Evolutionary conservation across 2,329 filamentous ascomycete species (phyloP).

Genomic region (Apiospora kogelbergensis): DNA sequence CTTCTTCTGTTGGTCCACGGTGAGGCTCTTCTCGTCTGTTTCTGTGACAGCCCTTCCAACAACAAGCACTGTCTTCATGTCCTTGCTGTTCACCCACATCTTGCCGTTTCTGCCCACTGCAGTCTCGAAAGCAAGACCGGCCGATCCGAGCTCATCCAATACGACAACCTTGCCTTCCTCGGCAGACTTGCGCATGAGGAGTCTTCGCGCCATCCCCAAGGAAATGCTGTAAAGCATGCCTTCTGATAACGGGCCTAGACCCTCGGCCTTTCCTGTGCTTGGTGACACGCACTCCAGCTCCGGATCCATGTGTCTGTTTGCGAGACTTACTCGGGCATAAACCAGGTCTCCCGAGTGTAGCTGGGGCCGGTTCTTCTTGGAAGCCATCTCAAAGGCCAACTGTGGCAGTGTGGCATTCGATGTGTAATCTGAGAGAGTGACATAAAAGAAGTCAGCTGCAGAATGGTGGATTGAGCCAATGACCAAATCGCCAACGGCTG

Average conservation of each 20-base stretch:
- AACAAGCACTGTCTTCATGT: conserved; percentile 67
- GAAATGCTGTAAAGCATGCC: conserved; percentile 87
- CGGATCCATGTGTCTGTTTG: conserved; percentile 80
- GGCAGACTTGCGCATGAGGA: conserved; percentile 65
- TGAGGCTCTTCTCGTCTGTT: conserved; percentile 69
- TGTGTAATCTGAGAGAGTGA: conserved; percentile 68
- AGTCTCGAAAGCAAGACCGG: conserved; percentile 86
- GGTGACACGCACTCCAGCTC: conserved; percentile 89
- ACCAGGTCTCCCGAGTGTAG: conserved; percentile 75
- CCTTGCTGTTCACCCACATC: conserved; percentile 86
- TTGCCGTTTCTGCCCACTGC: conserved; percentile 90
- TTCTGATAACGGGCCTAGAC: conserved; percentile 77
- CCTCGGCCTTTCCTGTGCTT: conserved; percentile 83
- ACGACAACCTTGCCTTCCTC: conserved; percentile 68
- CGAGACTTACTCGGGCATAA: conserved; percentile 80
- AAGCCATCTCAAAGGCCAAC: conserved; percentile 88
- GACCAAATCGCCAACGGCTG: conserved; percentile 79
- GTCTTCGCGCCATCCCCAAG: conserved; percentile 74
- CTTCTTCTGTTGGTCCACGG: conserved; percentile 67
- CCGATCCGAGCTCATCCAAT: conserved; percentile 73
- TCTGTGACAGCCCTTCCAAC: conserved; percentile 78
- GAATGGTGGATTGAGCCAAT: conserved; percentile 82
- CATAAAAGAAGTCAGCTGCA: conserved; percentile 75
- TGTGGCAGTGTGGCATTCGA: conserved; percentile 73
- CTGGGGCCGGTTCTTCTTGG: conserved; percentile 85